These are phyloP conservation scores for Saccharomyces uvarum DNA, from an alignment of 1,139 yeast genomes.

Conservation along the genomic window DNA sequence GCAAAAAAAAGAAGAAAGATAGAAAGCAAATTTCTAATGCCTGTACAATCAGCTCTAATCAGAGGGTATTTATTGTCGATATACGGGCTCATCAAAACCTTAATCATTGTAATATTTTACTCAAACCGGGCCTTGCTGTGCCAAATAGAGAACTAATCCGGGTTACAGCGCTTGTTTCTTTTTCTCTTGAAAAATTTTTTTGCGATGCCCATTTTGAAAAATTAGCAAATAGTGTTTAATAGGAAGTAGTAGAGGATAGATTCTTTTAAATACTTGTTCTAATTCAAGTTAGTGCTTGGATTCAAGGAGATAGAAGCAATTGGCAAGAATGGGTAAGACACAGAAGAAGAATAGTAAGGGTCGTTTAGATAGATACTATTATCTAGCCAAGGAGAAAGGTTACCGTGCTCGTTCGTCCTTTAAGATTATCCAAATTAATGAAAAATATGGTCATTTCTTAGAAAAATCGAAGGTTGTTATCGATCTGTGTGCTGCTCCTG, in stretches of 20 bases:
- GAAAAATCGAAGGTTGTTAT: constrained; percentile 96
- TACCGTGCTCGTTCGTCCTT: constrained; percentile 98
- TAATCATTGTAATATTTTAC: neutral
- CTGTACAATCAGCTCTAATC: too few species aligned
- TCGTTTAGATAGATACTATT: constrained; percentile 96
- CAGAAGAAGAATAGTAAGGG: constrained; percentile 97
- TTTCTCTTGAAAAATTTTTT: neutral
- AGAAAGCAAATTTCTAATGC: neutral
- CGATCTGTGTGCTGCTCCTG: constrained; percentile 99
- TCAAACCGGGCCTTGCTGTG: neutral
- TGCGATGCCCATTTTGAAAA: neutral
- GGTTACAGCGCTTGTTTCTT: neutral
- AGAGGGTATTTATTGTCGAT: too few species aligned
- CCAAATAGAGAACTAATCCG: neutral
- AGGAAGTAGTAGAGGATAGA: neutral
- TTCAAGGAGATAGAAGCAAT: neutral
- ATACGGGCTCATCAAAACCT: too few species aligned
- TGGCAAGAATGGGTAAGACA: constrained; percentile 64
- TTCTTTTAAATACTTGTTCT: neutral
- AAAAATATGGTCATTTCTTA: constrained; percentile 89
- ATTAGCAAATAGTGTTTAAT: neutral
- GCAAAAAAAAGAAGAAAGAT: neutral
- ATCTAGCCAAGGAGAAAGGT: constrained; percentile 93
- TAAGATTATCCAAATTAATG: constrained; percentile 89
- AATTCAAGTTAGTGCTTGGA: neutral